Percentiles rank a stretch among this genome's conserved stretches.
These are phyloP conservation scores for Leishmania martiniquensis DNA, from an alignment of 208 protist genomes.

Conservation along the genomic window DNA sequence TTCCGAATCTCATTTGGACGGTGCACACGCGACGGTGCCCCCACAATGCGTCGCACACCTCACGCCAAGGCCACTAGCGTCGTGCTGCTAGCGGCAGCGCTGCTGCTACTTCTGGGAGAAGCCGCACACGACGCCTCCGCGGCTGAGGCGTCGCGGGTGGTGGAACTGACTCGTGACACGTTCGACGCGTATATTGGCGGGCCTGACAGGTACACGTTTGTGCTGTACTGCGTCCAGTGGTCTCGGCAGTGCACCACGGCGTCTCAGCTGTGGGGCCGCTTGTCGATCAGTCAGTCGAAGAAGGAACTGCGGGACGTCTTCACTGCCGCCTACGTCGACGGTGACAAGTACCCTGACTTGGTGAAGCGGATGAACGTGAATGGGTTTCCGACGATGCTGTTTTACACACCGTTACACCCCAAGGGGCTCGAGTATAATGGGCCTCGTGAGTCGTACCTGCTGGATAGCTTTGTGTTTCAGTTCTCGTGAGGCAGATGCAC, in stretches of 20 bases:
- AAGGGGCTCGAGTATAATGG: conserved; percentile 67
- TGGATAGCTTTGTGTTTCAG: conserved; percentile 87
- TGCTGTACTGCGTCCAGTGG: conserved; percentile 79
- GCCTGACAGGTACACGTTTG: conserved; percentile 62
- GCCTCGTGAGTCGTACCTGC: conserved; percentile 35
- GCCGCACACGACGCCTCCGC: neutral
- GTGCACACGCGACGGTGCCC: neutral
- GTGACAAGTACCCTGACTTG: conserved; percentile 55
- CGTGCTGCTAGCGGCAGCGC: neutral
- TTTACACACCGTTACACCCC: conserved; percentile 72
- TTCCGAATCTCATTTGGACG: neutral
- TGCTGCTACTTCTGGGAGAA: conserved; percentile 10
- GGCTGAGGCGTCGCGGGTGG: conserved; percentile 43
- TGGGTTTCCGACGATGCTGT: conserved; percentile 62
- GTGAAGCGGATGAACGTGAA: conserved; percentile 46
- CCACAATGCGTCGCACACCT: neutral
- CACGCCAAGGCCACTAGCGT: neutral
- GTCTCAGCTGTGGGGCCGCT: conserved; percentile 50
- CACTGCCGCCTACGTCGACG: conserved; percentile 67
- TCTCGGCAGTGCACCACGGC: conserved; percentile 44
- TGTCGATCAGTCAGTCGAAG: conserved; percentile 73
- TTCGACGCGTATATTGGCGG: conserved; percentile 65
- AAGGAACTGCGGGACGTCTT: conserved; percentile 60
- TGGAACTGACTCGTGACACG: conserved; percentile 62
- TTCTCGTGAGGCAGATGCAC: conserved; percentile 43